A percentile compares a stretch with the other conserved stretches of the same genome.
phyloP scores from a whole-genome alignment of 441 rosid species.

The Mallotus repandus region DNA sequence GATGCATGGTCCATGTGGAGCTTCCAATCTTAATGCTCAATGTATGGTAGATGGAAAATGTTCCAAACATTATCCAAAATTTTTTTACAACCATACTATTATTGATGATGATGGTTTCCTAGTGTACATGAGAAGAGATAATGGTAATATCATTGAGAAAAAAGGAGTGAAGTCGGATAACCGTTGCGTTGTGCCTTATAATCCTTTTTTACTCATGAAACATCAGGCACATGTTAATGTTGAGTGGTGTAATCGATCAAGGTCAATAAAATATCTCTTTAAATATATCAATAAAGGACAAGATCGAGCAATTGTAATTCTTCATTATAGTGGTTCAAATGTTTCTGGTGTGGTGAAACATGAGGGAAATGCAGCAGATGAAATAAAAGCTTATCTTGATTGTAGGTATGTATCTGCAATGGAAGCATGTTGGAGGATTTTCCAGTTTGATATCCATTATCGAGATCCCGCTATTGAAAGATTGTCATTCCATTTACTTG shows the following conservation, averaged over 20 bases:
- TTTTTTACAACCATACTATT: not conserved
- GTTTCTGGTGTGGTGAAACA: too few relatives aligned
- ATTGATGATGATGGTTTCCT: conserved; percentile 16
- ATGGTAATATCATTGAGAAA: not conserved
- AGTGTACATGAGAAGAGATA: not conserved
- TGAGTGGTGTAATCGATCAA: not conserved
- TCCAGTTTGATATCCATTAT: not conserved
- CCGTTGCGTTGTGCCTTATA: not conserved
- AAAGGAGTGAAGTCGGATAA: not conserved
- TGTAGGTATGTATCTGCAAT: not conserved
- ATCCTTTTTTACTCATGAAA: too few relatives aligned
- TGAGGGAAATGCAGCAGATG: not conserved
- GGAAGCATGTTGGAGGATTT: not conserved
- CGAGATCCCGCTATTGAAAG: not conserved
- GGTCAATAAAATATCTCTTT: not conserved
- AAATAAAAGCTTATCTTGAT: not conserved
- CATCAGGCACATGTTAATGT: not conserved
- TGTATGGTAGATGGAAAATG: conserved; percentile 5
- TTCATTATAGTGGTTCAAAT: not conserved
- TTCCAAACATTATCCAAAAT: conserved; percentile 6
- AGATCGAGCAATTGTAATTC: not conserved
- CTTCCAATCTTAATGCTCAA: not conserved
- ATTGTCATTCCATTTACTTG: not conserved
- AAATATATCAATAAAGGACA: not conserved
- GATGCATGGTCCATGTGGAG: conserved; percentile 13